phyloP scores from a whole-genome alignment of 176 grass and related monocot genomes.

The Puya raimondii region DNA sequence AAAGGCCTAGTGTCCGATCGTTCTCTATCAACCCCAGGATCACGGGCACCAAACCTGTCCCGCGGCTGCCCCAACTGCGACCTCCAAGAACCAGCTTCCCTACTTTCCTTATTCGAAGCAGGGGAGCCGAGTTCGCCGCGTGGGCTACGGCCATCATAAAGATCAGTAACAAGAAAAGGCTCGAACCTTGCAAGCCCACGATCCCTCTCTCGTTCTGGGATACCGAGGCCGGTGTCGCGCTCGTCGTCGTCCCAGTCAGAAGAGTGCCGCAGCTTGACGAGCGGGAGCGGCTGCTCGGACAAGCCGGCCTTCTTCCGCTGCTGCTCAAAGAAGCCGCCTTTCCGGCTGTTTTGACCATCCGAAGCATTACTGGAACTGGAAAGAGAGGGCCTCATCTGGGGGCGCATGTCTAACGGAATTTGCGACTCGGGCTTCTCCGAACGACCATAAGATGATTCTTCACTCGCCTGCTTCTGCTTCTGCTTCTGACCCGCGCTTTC shows the following conservation, averaged over 20 bases:
- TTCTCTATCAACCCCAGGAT: constrained; percentile 21
- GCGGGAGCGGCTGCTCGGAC: constrained; percentile 39
- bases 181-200: constrained; percentile 48
- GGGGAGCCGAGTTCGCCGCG: constrained; percentile 4
- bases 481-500: constrained; percentile 27
- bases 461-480: constrained; percentile 47
- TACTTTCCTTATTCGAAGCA: constrained; percentile 28
- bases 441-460: constrained; percentile 11
- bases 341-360: constrained; percentile 17
- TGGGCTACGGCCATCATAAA: constrained; percentile 27
- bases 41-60: constrained; percentile 11
- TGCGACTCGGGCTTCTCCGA: constrained; percentile 18
- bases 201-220: constrained; percentile 61
- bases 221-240: constrained; percentile 71
- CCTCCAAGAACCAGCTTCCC: constrained; percentile 44
- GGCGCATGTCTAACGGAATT: constrained; percentile 62
- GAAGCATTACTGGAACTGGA: constrained; percentile 17
- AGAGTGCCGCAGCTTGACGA: constrained; percentile 49
- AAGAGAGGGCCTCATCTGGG: constrained; percentile 48
- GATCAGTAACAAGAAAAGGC: constrained; percentile 12
- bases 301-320: constrained; percentile 34
- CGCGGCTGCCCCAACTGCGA: constrained; percentile 31
- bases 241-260: constrained; percentile 98
- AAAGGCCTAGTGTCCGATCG: constrained; percentile 36
- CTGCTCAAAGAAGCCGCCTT: constrained; percentile 26